Evolutionary conservation across 257 asterid genomes (phyloP).

Genomic region (Pogostemon cablin): DNA sequence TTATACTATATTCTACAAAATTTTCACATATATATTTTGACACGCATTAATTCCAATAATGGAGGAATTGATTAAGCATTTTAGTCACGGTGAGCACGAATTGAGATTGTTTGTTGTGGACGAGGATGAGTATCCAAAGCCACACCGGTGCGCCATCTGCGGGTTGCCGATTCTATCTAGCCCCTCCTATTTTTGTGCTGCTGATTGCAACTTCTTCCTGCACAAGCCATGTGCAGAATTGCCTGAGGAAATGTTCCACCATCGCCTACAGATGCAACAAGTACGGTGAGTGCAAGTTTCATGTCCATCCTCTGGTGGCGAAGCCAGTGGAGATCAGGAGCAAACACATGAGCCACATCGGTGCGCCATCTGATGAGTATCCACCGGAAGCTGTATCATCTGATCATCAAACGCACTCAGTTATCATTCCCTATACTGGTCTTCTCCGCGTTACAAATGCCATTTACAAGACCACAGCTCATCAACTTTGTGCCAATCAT

Average conservation of each 20-base stretch:
- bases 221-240: slow-evolving; percentile 7
- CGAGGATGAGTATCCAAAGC: neutral
- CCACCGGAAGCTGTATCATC: neutral
- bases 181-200: neutral
- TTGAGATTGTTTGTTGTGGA: neutral
- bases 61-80: neutral
- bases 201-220: slow-evolving; percentile 6
- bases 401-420: neutral
- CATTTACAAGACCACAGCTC: neutral
- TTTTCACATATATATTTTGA: too few species aligned
- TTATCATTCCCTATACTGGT: neutral
- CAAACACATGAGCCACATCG: slow-evolving; percentile 21
- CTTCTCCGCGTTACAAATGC: neutral
- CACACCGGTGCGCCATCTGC: neutral
- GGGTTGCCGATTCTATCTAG: slow-evolving; percentile 8
- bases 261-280: neutral
- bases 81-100: slow-evolving; percentile 16
- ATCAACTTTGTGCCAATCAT: neutral
- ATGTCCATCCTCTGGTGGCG: slow-evolving; percentile 11
- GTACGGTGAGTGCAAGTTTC: neutral
- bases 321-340: slow-evolving; percentile 1
- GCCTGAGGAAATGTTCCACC: neutral
- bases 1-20: too few species aligned
- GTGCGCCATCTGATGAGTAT: too few species aligned
- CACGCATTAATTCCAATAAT: neutral